These are phyloP conservation scores for Narthecium ossifragum DNA, from an alignment of 106 monocot genomes.

Conservation along the genomic window DNA sequence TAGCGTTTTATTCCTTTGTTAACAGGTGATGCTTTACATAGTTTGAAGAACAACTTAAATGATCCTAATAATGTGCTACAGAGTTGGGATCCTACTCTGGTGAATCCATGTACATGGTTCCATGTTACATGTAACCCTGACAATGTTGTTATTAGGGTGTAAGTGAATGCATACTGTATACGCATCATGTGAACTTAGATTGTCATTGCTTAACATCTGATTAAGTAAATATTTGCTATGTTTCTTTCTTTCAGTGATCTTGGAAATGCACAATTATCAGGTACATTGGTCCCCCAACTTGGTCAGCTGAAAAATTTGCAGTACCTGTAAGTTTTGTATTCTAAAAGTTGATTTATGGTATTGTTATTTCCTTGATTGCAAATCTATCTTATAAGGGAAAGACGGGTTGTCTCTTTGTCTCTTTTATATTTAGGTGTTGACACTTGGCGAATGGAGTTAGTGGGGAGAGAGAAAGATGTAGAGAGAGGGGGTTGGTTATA, in stretches of 20 bases:
- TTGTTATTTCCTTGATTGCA: too few relatives aligned
- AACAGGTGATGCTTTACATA: slow-evolving; percentile 72
- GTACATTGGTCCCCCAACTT: slow-evolving; percentile 52
- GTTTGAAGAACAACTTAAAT: slow-evolving; percentile 30
- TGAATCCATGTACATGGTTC: slow-evolving; percentile 90
- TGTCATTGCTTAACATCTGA: background rate
- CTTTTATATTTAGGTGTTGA: too few relatives aligned
- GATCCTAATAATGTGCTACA: slow-evolving; percentile 70
- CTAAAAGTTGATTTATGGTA: too few relatives aligned
- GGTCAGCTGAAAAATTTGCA: slow-evolving; percentile 57
- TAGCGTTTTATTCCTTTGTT: slow-evolving; percentile 2
- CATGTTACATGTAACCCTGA: slow-evolving; percentile 71
- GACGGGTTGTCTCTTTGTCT: too few relatives aligned
- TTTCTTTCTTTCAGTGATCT: slow-evolving; percentile 48
- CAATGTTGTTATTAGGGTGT: slow-evolving; percentile 79
- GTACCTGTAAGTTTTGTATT: slow-evolving; percentile 43
- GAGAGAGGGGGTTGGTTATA: too few relatives aligned
- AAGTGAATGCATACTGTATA: slow-evolving; percentile 11
- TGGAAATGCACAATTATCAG: slow-evolving; percentile 65
- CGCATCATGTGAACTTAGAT: background rate
- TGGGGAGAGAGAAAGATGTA: too few relatives aligned
- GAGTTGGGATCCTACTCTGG: slow-evolving; percentile 76
- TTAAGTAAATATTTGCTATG: background rate
- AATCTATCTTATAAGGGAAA: too few relatives aligned
- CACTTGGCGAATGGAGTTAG: too few relatives aligned